Percentiles rank a stretch among this genome's conserved stretches.
Evolutionary conservation across 163 green algal genomes (phyloP).

Genomic region (Scenedesmus sp.): DNA sequence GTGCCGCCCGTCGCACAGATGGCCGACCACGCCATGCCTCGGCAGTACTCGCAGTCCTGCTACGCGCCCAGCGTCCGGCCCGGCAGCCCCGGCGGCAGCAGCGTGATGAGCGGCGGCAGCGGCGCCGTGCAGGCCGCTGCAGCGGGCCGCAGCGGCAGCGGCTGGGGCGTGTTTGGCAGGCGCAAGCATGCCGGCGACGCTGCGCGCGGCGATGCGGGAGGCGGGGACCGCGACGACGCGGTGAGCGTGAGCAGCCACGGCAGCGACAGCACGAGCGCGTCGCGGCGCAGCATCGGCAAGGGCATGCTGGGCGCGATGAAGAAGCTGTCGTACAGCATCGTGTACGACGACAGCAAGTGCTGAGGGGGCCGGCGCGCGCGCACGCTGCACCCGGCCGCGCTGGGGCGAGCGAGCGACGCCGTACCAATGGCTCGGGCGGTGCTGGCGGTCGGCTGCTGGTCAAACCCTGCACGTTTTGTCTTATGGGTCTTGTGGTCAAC

Average conservation of each 20-base stretch:
- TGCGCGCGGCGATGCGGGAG: not conserved
- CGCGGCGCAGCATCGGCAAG: not conserved
- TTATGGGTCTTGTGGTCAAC: no score
- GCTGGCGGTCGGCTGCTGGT: no score
- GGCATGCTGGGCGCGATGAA: slow-evolving; percentile 3
- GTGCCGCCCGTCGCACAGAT: not conserved
- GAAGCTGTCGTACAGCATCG: slow-evolving; percentile 37
- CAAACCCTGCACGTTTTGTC: no score
- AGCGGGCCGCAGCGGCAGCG: not conserved
- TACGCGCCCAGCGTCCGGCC: not conserved
- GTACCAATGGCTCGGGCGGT: no score
- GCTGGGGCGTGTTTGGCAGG: not conserved
- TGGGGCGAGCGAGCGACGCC: no score
- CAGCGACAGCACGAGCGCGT: not conserved
- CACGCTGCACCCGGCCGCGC: no score
- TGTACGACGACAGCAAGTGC: slow-evolving; percentile 37
- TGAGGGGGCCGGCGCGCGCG: not conserved
- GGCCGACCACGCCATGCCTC: not conserved
- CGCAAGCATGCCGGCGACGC: not conserved
- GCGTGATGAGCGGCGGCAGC: not conserved
- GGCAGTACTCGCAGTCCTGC: not conserved
- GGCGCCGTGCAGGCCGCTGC: not conserved
- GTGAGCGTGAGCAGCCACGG: slow-evolving; percentile 25
- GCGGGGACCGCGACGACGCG: not conserved
- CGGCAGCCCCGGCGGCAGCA: not conserved